These are phyloP conservation scores for Plasmodium gonderi DNA, from an alignment of 169 alveolate genomes.

Conservation along the genomic window DNA sequence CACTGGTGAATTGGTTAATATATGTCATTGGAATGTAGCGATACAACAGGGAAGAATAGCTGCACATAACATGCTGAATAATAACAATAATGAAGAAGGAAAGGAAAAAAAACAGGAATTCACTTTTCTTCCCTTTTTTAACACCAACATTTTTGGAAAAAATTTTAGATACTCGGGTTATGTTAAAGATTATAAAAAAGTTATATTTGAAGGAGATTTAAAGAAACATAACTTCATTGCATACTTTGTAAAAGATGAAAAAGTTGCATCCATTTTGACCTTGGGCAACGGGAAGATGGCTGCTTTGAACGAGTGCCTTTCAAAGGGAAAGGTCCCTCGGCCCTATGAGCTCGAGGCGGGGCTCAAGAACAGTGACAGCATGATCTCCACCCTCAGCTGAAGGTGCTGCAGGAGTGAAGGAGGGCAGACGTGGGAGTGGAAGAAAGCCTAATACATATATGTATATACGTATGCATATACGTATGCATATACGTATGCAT, in stretches of 20 bases:
- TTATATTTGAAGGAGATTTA: constrained; percentile 84
- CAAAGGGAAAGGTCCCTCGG: constrained; percentile 22
- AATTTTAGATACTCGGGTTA: constrained; percentile 83
- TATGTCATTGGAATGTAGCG: constrained; percentile 88
- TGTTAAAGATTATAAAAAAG: constrained; percentile 78
- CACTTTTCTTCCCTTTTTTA: constrained; percentile 84
- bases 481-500: neutral
- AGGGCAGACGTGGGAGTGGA: neutral
- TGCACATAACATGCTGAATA: constrained; percentile 82
- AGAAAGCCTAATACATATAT: neutral
- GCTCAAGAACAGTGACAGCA: constrained; percentile 63
- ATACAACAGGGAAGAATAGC: constrained; percentile 88
- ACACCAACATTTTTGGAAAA: constrained; percentile 83
- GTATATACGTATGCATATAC: neutral
- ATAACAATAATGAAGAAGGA: no score
- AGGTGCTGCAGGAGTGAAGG: neutral
- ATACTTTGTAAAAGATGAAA: constrained; percentile 80
- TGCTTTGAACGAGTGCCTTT: constrained; percentile 53
- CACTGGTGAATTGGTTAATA: constrained; percentile 78
- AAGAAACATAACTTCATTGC: constrained; percentile 81
- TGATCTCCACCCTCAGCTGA: constrained; percentile 23
- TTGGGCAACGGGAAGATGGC: constrained; percentile 65
- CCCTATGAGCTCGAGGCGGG: constrained; percentile 66
- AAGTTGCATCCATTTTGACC: constrained; percentile 73
- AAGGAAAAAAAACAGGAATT: no score